Conservation (phyloP, 2,329 filamentous ascomycete species). For the Apiospora malaysiana region DNA sequence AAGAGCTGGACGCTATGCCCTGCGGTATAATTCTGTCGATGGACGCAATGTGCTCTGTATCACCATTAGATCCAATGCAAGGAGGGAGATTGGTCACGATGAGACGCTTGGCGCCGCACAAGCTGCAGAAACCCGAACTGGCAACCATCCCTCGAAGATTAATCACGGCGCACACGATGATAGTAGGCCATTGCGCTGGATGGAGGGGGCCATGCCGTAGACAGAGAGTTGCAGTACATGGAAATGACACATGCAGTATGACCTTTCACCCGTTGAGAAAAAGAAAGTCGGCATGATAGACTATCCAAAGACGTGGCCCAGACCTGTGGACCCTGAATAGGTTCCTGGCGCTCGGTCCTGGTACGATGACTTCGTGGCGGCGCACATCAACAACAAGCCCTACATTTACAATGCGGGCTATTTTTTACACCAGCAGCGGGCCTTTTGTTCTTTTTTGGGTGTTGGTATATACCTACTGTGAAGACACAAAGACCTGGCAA, state of each 20-base stretch:
- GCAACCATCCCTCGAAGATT: background rate
- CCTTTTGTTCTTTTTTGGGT: slow-evolving; percentile 14
- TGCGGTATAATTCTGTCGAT: background rate
- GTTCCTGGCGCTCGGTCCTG: slow-evolving; percentile 19
- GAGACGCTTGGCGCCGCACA: background rate
- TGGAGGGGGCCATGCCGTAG: background rate
- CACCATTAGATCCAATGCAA: background rate
- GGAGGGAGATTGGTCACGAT: background rate
- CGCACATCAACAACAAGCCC: slow-evolving; percentile 12
- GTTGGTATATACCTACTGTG: slow-evolving; percentile 42
- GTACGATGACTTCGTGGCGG: slow-evolving; percentile 19
- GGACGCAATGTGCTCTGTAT: background rate
- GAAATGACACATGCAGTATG: background rate
- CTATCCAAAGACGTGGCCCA: slow-evolving; percentile 20
- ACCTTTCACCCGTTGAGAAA: background rate
- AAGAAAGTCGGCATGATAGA: background rate
- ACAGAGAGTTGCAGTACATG: background rate
- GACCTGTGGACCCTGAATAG: slow-evolving; percentile 20
- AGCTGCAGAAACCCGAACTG: background rate
- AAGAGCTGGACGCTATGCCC: background rate
- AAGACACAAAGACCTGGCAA: slow-evolving; percentile 36
- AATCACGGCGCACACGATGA: background rate
- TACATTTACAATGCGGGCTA: slow-evolving; percentile 10
- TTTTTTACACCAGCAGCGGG: slow-evolving; percentile 13
- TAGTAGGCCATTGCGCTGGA: background rate